Percentiles rank a stretch among this genome's conserved stretches.
These are phyloP conservation scores for Magnusiomyces tetraspermus DNA, from an alignment of 1,139 yeast genomes.

Conservation along the genomic window DNA sequence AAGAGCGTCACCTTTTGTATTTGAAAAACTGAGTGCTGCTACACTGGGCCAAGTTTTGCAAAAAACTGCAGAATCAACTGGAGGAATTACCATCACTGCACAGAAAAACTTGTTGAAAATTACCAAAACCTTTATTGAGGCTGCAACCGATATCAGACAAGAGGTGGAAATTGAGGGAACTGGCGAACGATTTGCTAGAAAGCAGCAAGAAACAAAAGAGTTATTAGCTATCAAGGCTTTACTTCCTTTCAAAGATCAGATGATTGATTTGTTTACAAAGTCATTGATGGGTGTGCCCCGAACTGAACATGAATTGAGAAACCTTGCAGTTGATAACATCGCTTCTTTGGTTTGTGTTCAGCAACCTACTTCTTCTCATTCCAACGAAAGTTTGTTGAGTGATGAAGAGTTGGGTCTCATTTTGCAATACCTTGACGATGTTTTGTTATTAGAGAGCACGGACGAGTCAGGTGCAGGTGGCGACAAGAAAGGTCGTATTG, in stretches of 20 bases:
- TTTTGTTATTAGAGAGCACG: constrained; percentile 34
- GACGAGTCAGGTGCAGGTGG: constrained; percentile 26
- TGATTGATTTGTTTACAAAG: constrained; percentile 56
- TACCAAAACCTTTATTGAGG: constrained; percentile 38
- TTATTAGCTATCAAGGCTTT: constrained; percentile 28
- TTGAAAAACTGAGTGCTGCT: constrained; percentile 38
- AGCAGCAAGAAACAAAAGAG: constrained; percentile 9
- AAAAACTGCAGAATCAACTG: constrained; percentile 19
- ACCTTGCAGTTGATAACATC: constrained; percentile 57
- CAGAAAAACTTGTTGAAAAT: constrained; percentile 55
- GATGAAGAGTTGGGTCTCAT: constrained; percentile 51
- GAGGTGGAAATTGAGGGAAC: not conserved
- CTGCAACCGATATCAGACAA: constrained; percentile 20
- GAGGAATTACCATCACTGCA: constrained; percentile 38
- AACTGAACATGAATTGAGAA: constrained; percentile 58
- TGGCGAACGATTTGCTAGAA: constrained; percentile 14
- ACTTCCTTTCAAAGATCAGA: constrained; percentile 48
- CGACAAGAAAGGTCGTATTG: constrained; percentile 24
- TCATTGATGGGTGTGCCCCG: constrained; percentile 57
- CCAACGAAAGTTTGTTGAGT: constrained; percentile 33
- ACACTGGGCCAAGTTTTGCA: constrained; percentile 35
- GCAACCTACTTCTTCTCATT: constrained; percentile 13
- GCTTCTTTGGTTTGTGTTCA: constrained; percentile 43
- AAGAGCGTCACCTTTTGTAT: constrained; percentile 36
- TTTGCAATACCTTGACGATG: constrained; percentile 58